Evolutionary conservation across 305 asterid genomes (phyloP).

Genomic region (Fraxinus baroniana): DNA sequence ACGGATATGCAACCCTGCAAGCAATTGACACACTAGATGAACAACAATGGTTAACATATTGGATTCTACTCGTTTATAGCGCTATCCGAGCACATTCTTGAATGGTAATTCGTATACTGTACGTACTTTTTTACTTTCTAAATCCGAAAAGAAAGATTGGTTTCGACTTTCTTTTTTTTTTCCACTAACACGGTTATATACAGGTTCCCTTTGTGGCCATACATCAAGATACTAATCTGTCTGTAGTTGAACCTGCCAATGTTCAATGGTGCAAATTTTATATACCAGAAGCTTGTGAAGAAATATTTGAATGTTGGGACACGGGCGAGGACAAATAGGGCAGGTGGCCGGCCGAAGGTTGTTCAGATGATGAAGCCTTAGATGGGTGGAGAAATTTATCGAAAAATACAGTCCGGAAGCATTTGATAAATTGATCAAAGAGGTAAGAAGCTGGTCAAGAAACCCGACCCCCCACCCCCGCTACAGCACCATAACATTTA

Average conservation of each 20-base stretch:
- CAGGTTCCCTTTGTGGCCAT: conserved; percentile 91
- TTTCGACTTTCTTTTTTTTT: neutral
- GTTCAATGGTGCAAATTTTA: conserved; percentile 49
- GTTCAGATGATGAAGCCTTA: conserved; percentile 93
- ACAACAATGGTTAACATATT: conserved; percentile 91
- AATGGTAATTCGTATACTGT: conserved; percentile 48
- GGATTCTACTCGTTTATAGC: conserved; percentile 82
- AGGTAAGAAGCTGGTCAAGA: conserved; percentile 37
- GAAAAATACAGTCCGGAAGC: conserved; percentile 71
- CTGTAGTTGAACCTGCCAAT: conserved; percentile 35
- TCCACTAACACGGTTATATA: neutral
- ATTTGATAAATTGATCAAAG: conserved; percentile 72
- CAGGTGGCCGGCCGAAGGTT: conserved; percentile 57
- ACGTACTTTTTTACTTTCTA: neutral
- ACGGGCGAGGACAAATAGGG: conserved; percentile 43
- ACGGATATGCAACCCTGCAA: conserved; percentile 76
- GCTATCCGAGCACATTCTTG: conserved; percentile 68
- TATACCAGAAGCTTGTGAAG: conserved; percentile 65
- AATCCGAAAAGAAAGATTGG: neutral
- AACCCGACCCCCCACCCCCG: neutral
- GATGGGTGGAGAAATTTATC: conserved; percentile 73
- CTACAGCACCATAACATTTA: neutral
- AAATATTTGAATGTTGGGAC: conserved; percentile 60
- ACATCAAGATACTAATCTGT: conserved; percentile 20
- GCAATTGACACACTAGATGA: conserved; percentile 88